Evolutionary conservation across 495 filamentous ascomycete species (phyloP).

Genomic region (Hypoxylon intermedium): DNA sequence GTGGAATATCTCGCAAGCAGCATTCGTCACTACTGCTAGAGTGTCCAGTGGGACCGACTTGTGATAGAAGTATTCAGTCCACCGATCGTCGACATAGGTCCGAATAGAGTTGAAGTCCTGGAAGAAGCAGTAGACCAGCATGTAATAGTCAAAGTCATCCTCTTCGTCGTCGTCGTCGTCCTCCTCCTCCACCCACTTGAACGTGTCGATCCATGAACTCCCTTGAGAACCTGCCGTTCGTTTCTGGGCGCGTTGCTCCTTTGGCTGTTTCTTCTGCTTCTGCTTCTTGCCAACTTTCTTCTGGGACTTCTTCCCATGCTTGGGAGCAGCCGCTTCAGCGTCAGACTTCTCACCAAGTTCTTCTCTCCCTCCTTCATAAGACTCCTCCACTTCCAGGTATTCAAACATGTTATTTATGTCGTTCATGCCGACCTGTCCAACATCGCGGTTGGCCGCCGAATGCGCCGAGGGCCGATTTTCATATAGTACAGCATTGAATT

Average conservation of each 20-base stretch:
- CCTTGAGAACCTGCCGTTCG: background rate
- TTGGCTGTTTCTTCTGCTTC: constrained; percentile 28
- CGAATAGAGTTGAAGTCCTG: constrained; percentile 44
- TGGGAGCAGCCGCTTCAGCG: background rate
- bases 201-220: constrained; percentile 27
- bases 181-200: constrained; percentile 22
- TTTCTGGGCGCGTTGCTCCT: constrained; percentile 18
- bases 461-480: background rate
- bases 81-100: constrained; percentile 38
- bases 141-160: constrained; percentile 42
- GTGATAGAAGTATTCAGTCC: constrained; percentile 42
- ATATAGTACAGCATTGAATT: constrained; percentile 20
- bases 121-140: constrained; percentile 47
- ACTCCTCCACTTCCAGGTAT: constrained; percentile 32
- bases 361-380: constrained; percentile 8
- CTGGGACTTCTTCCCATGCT: background rate
- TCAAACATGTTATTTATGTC: constrained; percentile 44
- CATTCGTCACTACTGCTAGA: constrained; percentile 41
- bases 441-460: background rate
- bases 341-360: constrained; percentile 6
- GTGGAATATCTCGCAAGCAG: constrained; percentile 44
- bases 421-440: background rate
- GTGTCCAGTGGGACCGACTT: constrained; percentile 27
- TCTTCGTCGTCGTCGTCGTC: constrained; percentile 26
- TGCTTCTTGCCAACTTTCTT: constrained; percentile 30